Percentiles rank a stretch among this genome's conserved stretches.
Conservation (phyloP, 768 basidiomycete species). For the Leucocoprinus leucothites region DNA sequence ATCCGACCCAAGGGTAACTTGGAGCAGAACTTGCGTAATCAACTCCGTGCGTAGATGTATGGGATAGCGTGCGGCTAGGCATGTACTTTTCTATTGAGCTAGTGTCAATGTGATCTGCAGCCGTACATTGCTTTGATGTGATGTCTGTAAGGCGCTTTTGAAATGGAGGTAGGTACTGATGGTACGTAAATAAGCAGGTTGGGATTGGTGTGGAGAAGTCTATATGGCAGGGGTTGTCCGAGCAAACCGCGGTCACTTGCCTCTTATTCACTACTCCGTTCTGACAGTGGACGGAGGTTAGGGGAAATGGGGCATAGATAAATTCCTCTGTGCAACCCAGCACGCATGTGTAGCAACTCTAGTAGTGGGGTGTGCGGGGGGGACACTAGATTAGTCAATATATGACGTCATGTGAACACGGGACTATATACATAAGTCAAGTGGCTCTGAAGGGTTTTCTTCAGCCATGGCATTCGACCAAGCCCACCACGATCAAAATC, state of each 20-base stretch:
- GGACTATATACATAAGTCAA: slow-evolving; percentile 1
- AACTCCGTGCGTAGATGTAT: slow-evolving; percentile 64
- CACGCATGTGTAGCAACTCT: not conserved
- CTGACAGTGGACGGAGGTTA: slow-evolving; percentile 55
- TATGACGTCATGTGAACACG: slow-evolving; percentile 10
- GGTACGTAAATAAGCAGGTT: slow-evolving; percentile 6
- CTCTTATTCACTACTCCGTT: slow-evolving; percentile 77
- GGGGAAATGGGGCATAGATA: slow-evolving; percentile 74
- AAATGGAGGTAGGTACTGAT: not conserved
- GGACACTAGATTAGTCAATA: not conserved
- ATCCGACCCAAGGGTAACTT: slow-evolving; percentile 86
- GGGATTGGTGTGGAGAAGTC: slow-evolving; percentile 3
- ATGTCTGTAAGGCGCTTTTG: not conserved
- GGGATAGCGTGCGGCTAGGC: slow-evolving; percentile 7
- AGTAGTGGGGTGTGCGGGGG: not conserved
- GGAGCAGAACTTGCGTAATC: slow-evolving; percentile 81
- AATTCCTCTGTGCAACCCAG: not conserved
- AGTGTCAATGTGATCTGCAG: not conserved
- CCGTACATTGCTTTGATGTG: not conserved
- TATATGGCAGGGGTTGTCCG: slow-evolving; percentile 13
- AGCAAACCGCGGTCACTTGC: slow-evolving; percentile 24
- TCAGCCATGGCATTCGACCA: slow-evolving; percentile 16
- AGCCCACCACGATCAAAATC: slow-evolving; percentile 3
- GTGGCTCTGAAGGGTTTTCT: slow-evolving; percentile 5
- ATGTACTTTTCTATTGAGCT: slow-evolving; percentile 1